These are phyloP conservation scores for Aspergillus sp. DNA, from an alignment of 2,329 filamentous ascomycete species.

Conservation along the genomic window DNA sequence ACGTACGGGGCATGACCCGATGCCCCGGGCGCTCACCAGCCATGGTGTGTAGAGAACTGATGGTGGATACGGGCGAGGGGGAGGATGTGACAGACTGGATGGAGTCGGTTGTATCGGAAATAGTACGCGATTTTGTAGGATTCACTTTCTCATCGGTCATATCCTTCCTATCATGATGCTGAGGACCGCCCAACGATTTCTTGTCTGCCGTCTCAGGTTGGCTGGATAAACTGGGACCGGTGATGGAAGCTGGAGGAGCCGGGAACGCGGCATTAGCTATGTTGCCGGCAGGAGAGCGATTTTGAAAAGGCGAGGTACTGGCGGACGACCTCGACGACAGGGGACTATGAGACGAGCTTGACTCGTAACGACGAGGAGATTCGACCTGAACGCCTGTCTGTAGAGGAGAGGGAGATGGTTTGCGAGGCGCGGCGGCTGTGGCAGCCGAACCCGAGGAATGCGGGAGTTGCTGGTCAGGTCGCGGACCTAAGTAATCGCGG, in stretches of 20 bases:
- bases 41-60: slow-evolving; percentile 23
- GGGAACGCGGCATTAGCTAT: slow-evolving; percentile 24
- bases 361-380: slow-evolving; percentile 13
- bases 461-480: slow-evolving; percentile 15
- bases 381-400: slow-evolving; percentile 20
- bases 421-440: slow-evolving; percentile 15
- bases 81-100: slow-evolving; percentile 24
- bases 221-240: slow-evolving; percentile 12
- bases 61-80: slow-evolving; percentile 19
- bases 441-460: slow-evolving; percentile 14
- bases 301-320: slow-evolving; percentile 15
- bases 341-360: slow-evolving; percentile 18
- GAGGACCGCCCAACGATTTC: slow-evolving; percentile 3
- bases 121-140: slow-evolving; percentile 19
- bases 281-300: slow-evolving; percentile 14
- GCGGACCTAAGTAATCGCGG: slow-evolving; percentile 27
- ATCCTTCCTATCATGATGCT: slow-evolving; percentile 18
- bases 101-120: slow-evolving; percentile 19
- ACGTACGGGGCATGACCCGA: slow-evolving; percentile 56
- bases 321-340: slow-evolving; percentile 18
- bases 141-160: slow-evolving; percentile 13
- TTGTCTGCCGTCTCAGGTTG: slow-evolving; percentile 11
- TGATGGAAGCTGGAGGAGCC: slow-evolving; percentile 15
- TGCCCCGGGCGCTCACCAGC: slow-evolving; percentile 23
- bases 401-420: slow-evolving; percentile 23